These are phyloP conservation scores for Salix purpurea DNA, from an alignment of 345 rosid genomes.

Conservation along the genomic window DNA sequence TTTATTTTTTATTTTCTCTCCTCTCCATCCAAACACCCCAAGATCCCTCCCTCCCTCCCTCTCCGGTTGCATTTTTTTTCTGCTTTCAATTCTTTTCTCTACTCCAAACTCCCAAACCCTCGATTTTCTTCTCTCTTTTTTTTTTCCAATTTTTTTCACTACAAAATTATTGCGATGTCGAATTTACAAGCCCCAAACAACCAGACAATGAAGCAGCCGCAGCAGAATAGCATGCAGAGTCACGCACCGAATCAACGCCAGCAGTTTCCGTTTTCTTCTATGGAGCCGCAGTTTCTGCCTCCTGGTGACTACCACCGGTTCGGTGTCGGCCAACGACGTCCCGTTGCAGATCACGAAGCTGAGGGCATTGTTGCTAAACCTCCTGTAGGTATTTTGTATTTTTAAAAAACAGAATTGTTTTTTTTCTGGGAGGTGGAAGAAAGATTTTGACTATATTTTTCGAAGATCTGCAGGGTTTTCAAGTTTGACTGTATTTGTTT, in stretches of 20 bases:
- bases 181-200: slow-evolving; percentile 31
- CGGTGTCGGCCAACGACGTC: slow-evolving; percentile 25
- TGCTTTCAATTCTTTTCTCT: not conserved
- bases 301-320: slow-evolving; percentile 78
- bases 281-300: slow-evolving; percentile 63
- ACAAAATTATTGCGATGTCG: slow-evolving; percentile 33
- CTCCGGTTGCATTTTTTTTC: slow-evolving; percentile 7
- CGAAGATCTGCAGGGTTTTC: slow-evolving; percentile 28
- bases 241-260: not conserved
- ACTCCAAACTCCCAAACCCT: not conserved
- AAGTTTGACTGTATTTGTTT: not conserved
- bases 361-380: slow-evolving; percentile 62
- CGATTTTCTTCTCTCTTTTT: slow-evolving; percentile 2
- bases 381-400: slow-evolving; percentile 42
- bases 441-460: slow-evolving; percentile 5
- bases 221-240: slow-evolving; percentile 1
- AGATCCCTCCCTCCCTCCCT: slow-evolving; percentile 26
- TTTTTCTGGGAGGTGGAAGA: slow-evolving; percentile 1
- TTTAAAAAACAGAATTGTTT: not conserved
- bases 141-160: slow-evolving; percentile 8
- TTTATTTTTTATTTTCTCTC: slow-evolving; percentile 12
- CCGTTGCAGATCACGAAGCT: slow-evolving; percentile 43
- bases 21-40: slow-evolving; percentile 24
- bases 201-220: slow-evolving; percentile 31
- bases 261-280: slow-evolving; percentile 54